phyloP scores from a whole-genome alignment of 305 asterid species.

The Fraxinus velutina region DNA sequence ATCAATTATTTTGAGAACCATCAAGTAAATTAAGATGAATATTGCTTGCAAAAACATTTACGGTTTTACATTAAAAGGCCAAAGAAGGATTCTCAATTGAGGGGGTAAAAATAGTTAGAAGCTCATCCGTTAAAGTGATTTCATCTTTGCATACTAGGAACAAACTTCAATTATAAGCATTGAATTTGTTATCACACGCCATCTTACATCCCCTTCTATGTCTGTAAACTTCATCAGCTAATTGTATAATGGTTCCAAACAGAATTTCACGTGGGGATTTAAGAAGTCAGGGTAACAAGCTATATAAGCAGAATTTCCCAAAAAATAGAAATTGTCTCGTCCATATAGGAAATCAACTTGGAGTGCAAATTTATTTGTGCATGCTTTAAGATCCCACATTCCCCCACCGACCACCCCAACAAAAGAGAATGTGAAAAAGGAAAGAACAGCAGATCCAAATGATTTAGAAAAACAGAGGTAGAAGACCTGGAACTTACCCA shows the following conservation, averaged over 20 bases:
- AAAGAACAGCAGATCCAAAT: neutral
- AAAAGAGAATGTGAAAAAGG: neutral
- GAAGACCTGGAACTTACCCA: constrained; percentile 33
- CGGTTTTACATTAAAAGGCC: neutral
- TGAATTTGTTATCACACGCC: neutral
- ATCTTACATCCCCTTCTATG: neutral
- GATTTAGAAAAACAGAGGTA: neutral
- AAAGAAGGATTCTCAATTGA: neutral
- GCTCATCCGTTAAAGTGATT: neutral
- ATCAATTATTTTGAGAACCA: neutral
- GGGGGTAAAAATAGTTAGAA: neutral
- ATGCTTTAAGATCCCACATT: neutral
- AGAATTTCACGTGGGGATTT: neutral
- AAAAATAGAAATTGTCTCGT: neutral
- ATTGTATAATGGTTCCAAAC: neutral
- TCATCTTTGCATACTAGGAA: neutral
- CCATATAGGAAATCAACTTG: neutral
- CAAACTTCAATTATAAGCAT: neutral
- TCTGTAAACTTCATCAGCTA: neutral
- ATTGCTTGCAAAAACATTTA: neutral
- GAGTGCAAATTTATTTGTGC: neutral
- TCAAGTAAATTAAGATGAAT: neutral
- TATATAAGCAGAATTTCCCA: neutral
- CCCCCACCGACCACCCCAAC: neutral
- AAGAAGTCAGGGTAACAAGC: neutral